Conservation (phyloP, 2,329 filamentous ascomycete species). For the Fusarium avenaceum region DNA sequence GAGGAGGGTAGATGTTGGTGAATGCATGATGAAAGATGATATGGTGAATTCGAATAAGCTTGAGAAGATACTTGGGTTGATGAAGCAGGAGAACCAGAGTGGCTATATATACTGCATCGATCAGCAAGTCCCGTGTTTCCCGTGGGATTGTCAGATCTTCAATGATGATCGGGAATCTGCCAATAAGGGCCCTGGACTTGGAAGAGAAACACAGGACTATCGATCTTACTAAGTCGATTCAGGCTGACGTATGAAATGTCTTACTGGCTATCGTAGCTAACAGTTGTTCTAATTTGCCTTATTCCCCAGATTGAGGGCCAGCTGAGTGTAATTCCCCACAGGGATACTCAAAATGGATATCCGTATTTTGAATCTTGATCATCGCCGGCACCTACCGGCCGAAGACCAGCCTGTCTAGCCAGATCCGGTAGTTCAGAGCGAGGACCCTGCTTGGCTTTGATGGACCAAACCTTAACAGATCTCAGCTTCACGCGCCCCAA, state of each 20-base stretch:
- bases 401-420: not conserved
- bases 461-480: not conserved
- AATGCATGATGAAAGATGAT: not conserved
- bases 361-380: not conserved
- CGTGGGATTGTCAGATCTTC: too few species aligned
- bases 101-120: too few species aligned
- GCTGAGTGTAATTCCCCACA: not conserved
- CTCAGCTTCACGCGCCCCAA: not conserved
- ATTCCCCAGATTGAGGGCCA: too few species aligned
- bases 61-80: not conserved
- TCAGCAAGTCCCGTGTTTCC: too few species aligned
- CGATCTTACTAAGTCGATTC: too few species aligned
- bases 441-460: conserved; percentile 1
- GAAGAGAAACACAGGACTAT: too few species aligned
- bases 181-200: too few species aligned
- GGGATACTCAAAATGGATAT: not conserved
- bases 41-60: too few species aligned
- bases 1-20: not conserved
- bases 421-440: conserved; percentile 1
- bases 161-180: too few species aligned
- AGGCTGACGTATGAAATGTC: too few species aligned
- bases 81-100: too few species aligned
- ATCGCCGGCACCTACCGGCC: not conserved
- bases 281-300: not conserved
- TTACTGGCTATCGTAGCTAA: too few species aligned